Conservation (phyloP, 2,329 filamentous ascomycete genomes). For the Fusarium napiforme region DNA sequence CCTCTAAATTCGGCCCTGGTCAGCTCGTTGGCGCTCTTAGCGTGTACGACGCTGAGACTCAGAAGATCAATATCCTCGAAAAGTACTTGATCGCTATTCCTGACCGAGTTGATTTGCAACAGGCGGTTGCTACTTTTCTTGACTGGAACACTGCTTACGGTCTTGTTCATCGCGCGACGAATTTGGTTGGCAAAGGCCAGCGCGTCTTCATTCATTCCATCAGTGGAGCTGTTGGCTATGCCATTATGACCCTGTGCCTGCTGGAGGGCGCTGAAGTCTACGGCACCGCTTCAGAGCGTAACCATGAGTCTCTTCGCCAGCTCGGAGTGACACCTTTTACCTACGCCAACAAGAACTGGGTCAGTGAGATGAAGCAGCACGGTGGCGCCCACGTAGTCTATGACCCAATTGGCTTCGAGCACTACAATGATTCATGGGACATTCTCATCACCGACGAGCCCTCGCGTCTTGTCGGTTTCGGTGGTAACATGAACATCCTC, state of each 20-base stretch:
- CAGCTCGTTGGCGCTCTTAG: conserved; percentile 52
- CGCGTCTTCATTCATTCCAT: conserved; percentile 63
- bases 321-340: conserved; percentile 57
- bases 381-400: conserved; percentile 61
- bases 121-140: conserved; percentile 54
- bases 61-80: conserved; percentile 58
- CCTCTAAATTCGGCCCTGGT: conserved; percentile 47
- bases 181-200: conserved; percentile 54
- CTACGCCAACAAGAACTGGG: conserved; percentile 63
- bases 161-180: conserved; percentile 52
- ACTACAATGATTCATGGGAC: conserved; percentile 60
- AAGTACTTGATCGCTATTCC: conserved; percentile 58
- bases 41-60: conserved; percentile 56
- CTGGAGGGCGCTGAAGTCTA: conserved; percentile 59
- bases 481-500: conserved; percentile 50
- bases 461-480: conserved; percentile 56
- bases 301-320: conserved; percentile 54
- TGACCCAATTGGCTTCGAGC: conserved; percentile 62
- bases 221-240: conserved; percentile 61
- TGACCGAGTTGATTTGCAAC: conserved; percentile 52
- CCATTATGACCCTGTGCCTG: conserved; percentile 54
- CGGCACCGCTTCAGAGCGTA: conserved; percentile 59
- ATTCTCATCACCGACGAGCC: conserved; percentile 50
- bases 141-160: conserved; percentile 59
- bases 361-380: conserved; percentile 54